Percentiles rank a stretch among this genome's conserved stretches.
Evolutionary conservation across 139 green algal species (phyloP).

Genomic region (Limnomonas spitsbergensis): DNA sequence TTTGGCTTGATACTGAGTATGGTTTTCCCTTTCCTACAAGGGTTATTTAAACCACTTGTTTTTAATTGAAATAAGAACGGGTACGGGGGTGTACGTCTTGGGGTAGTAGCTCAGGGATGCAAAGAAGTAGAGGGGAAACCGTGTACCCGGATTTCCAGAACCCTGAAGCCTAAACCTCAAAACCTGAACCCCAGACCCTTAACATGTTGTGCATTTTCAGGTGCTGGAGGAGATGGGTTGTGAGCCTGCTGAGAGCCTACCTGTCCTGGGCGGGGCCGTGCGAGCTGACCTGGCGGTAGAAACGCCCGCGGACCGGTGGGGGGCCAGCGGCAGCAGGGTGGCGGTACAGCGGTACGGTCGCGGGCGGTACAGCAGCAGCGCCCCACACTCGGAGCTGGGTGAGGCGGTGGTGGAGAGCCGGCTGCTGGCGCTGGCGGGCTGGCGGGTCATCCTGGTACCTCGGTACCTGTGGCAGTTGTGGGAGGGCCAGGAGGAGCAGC

Average conservation of each 20-base stretch:
- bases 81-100: too few relatives aligned
- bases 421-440: constrained; percentile 8
- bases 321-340: background rate
- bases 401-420: background rate
- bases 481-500: constrained; percentile 13
- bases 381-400: constrained; percentile 5
- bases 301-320: background rate
- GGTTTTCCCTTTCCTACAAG: too few relatives aligned
- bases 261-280: constrained; percentile 6
- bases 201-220: too few relatives aligned
- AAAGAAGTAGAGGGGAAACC: too few relatives aligned
- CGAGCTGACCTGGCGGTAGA: constrained; percentile 2
- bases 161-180: too few relatives aligned
- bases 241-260: background rate
- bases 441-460: background rate
- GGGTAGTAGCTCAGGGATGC: too few relatives aligned
- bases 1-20: too few relatives aligned
- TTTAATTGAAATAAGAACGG: too few relatives aligned
- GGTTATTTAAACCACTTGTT: too few relatives aligned
- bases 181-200: too few relatives aligned
- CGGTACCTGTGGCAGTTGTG: constrained; percentile 4
- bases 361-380: background rate
- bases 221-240: constrained; percentile 12
- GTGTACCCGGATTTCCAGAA: too few relatives aligned
- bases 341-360: background rate